Conservation (phyloP, 352 stramenopile genomes). For the Globisporangium okanoganense region DNA sequence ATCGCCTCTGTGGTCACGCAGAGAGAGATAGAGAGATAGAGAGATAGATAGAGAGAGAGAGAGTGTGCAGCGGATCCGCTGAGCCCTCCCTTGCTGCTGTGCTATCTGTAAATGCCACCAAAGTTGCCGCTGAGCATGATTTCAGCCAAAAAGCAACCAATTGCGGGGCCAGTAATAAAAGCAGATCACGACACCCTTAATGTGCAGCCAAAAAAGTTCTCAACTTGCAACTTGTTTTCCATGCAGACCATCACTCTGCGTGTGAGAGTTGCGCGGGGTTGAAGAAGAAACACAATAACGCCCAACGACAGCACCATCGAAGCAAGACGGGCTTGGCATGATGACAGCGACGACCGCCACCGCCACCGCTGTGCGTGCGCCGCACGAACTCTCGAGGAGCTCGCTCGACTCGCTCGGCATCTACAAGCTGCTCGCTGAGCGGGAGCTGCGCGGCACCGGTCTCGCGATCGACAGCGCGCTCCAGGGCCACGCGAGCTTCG, state of each 20-base stretch:
- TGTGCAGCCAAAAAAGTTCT: too few species aligned
- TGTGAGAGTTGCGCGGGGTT: not conserved
- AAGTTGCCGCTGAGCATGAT: not conserved
- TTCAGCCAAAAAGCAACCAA: not conserved
- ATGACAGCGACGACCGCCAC: not conserved
- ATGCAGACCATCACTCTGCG: not conserved
- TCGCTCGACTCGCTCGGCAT: conserved; percentile 15
- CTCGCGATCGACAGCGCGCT: conserved; percentile 35
- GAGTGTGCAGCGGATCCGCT: too few species aligned
- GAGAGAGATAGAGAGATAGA: too few species aligned
- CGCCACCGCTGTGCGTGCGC: not conserved
- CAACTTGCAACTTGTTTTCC: too few species aligned
- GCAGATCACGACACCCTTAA: not conserved
- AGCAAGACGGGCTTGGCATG: not conserved
- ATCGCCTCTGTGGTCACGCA: conserved; percentile 3
- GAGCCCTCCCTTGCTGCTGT: too few species aligned
- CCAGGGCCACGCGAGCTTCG: conserved; percentile 53
- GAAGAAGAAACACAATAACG: not conserved
- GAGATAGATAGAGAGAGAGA: too few species aligned
- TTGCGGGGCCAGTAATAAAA: conserved; percentile 2
- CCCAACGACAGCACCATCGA: not conserved
- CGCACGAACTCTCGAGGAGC: not conserved
- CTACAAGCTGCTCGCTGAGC: conserved; percentile 42
- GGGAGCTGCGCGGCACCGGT: conserved; percentile 50
- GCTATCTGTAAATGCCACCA: not conserved